These are phyloP conservation scores for Linnemannia hyalina DNA, from an alignment of 192 early-diverging fungal species.

Conservation along the genomic window DNA sequence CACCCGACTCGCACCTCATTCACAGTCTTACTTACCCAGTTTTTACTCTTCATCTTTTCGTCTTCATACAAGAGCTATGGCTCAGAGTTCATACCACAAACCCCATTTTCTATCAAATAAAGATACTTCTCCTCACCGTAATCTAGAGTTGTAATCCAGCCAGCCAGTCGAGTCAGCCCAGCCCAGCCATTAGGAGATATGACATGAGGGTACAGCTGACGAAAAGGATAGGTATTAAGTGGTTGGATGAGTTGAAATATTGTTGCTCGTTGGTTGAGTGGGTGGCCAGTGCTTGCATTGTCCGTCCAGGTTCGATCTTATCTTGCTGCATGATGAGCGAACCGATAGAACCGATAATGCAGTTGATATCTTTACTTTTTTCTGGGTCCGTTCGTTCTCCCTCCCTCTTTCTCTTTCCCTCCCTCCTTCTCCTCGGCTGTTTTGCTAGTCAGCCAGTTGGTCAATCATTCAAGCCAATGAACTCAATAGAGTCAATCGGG, in stretches of 20 bases:
- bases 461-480: no score
- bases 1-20: no score
- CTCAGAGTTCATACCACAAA: no score
- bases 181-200: not conserved
- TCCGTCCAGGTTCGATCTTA: not conserved
- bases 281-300: not conserved
- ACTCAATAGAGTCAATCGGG: not conserved
- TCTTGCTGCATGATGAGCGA: slow-evolving; percentile 7
- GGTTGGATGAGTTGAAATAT: not conserved
- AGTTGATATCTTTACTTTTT: not conserved
- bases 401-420: not conserved
- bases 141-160: not conserved
- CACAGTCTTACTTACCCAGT: no score
- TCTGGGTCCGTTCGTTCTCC: not conserved
- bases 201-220: not conserved
- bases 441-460: not conserved
- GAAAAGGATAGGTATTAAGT: not conserved
- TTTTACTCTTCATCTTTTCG: no score
- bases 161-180: not conserved
- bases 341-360: not conserved
- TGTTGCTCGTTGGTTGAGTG: not conserved
- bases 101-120: not conserved
- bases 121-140: not conserved
- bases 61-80: no score
- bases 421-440: not conserved